Base-by-base conservation (phyloP, 495 filamentous ascomycete species). In the Penicillium verhagenii region DNA sequence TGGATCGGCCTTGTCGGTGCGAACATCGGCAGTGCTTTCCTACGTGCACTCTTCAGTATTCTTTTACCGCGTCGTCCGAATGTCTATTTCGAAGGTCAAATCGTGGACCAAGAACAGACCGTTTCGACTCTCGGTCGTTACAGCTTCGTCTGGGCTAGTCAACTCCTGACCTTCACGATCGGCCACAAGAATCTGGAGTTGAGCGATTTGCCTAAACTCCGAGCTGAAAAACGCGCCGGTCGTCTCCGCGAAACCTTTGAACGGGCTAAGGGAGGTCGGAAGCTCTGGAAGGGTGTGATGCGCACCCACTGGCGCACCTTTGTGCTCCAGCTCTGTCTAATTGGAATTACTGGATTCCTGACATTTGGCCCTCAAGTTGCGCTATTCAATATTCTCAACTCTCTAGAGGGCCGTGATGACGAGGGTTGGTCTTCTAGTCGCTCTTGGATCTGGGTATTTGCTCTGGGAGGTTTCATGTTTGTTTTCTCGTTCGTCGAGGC, bases 301-400 rank as follows among this genome's bases (percentile, higher is more conserved):
- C 37, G 73, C 6, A 76, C 77, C 11, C 82, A 92, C 62, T 79
- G 75, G 56, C 60, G 65, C 13, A 61, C 73, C 0, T 72, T 92
- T 26, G 39, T 74, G 0, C 35, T 81, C 6, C 87, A 91, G 61
- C 80, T 76, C 57, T 18, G 66, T 13, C 63, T 89, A 13, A 83
- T 80, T 3, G 19, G 84, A 0, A 21, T 78, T 6, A 72, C 74
- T 28, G 81, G 82, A 4, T 64, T 86, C 24, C 64, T 86, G 3
- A 81, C 80, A 38, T 89, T 91, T 50, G 81, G 80, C 0, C 90
- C 90, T 1, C 88, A 91, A 57, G 79, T 86, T 49, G 83, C 87
- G 10, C 78, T 89, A 48, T 79, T 83, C 50, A 77, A 84, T 43
- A 76, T 94, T 21, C 68, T 94, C 18, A 73, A 65, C 16, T 63